Conservation (phyloP, 257 asterid genomes). For the Ehretia macrophylla region DNA sequence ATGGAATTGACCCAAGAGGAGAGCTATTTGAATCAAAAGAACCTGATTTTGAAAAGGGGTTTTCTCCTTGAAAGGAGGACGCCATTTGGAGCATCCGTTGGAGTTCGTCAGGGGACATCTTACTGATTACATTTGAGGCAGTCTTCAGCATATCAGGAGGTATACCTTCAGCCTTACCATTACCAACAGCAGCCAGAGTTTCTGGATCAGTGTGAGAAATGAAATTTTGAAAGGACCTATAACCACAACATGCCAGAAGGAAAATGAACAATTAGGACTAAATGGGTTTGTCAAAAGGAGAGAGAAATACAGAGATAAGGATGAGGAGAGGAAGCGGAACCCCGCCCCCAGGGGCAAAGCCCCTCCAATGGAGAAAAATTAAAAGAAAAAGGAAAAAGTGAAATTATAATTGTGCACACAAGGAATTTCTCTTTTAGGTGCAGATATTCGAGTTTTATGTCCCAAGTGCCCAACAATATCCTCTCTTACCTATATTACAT, state of each 20-base stretch:
- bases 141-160: constrained; percentile 87
- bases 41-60: constrained; percentile 36
- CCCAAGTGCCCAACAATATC: too few relatives aligned
- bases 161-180: constrained; percentile 68
- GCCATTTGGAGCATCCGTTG: constrained; percentile 72
- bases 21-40: constrained; percentile 27
- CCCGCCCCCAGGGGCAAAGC: neutral
- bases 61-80: constrained; percentile 67
- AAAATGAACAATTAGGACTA: neutral
- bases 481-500: too few relatives aligned
- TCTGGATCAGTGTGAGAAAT: constrained; percentile 78
- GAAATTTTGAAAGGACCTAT: constrained; percentile 77
- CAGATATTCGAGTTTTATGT: too few relatives aligned
- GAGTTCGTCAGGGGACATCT: constrained; percentile 92
- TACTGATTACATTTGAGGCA: constrained; percentile 62
- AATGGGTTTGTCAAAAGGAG: neutral
- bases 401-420: neutral
- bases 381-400: too few relatives aligned
- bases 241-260: constrained; percentile 18
- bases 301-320: neutral
- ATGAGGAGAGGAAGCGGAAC: neutral
- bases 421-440: neutral
- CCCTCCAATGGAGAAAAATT: too few relatives aligned
- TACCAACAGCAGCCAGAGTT: constrained; percentile 64
- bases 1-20: constrained; percentile 44